A percentile compares a stretch with the other conserved stretches of the same genome.
phyloP scores from a whole-genome alignment of 345 rosid genomes.

The Excoecaria cochinchinensis region DNA sequence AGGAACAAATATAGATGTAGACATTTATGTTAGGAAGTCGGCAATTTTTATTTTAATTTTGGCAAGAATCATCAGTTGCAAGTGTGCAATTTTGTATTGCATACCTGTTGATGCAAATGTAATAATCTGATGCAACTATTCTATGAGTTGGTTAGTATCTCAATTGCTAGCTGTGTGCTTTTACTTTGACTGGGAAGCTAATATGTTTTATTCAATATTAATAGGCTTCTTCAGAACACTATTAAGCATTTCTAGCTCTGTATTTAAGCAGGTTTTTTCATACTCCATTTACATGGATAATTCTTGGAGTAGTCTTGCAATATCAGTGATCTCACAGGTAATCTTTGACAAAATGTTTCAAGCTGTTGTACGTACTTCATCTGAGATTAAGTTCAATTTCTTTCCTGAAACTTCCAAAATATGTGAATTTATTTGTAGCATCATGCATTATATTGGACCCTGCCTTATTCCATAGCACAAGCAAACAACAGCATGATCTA shows the following conservation, averaged over 20 bases:
- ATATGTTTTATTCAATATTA: not conserved
- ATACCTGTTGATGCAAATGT: not conserved
- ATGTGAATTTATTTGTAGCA: not conserved
- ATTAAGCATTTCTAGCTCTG: conserved; percentile 8
- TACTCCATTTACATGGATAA: conserved; percentile 64
- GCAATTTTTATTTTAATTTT: not conserved
- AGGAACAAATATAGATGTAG: not conserved
- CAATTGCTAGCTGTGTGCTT: not conserved
- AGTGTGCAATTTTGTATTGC: not conserved
- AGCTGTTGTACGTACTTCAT: not conserved
- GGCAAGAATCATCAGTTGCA: not conserved
- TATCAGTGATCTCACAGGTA: conserved; percentile 84
- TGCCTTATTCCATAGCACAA: not conserved
- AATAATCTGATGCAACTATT: not conserved
- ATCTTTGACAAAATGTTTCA: conserved; percentile 1
- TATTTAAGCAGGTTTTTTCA: conserved; percentile 59
- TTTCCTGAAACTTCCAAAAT: not conserved
- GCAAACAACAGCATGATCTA: not conserved
- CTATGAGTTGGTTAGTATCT: not conserved
- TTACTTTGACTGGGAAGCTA: not conserved
- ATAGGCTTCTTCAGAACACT: not conserved
- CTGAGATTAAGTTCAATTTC: not conserved
- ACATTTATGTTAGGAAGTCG: not conserved
- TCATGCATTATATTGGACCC: not conserved
- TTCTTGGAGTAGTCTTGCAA: conserved; percentile 81